Evolutionary conservation across 805 yeast species (phyloP).

Genomic region (Candida lessepsii): DNA sequence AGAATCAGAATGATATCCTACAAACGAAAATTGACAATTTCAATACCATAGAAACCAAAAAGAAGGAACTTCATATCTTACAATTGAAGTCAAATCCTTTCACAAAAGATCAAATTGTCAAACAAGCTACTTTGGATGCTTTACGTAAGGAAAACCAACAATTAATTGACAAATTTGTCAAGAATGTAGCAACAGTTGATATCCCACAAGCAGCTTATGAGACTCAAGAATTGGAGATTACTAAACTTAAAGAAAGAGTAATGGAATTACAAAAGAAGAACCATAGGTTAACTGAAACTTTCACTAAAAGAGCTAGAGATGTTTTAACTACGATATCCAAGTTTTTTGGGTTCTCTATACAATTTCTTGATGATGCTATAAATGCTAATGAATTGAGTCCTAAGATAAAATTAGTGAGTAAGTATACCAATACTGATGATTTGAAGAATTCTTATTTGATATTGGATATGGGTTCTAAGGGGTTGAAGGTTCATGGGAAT

Average conservation of each 20-base stretch:
- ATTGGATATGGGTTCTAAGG: constrained; percentile 54
- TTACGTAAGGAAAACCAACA: constrained; percentile 58
- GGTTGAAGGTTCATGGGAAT: constrained; percentile 51
- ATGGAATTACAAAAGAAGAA: constrained; percentile 51
- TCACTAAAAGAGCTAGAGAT: constrained; percentile 65
- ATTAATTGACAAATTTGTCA: constrained; percentile 35
- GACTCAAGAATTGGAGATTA: constrained; percentile 54
- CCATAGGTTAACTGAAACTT: constrained; percentile 54
- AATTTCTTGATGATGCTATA: constrained; percentile 50
- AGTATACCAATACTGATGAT: constrained; percentile 28
- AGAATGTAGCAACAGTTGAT: constrained; percentile 19
- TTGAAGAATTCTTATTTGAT: constrained; percentile 45
- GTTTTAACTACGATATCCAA: constrained; percentile 65
- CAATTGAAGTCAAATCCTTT: constrained; percentile 70
- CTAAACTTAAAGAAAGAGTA: constrained; percentile 45
- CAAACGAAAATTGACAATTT: constrained; percentile 34
- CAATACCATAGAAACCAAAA: constrained; percentile 20
- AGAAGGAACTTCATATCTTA: constrained; percentile 44
- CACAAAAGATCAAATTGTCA: constrained; percentile 57
- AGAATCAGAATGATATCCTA: constrained; percentile 34
- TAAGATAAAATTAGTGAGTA: constrained; percentile 55
- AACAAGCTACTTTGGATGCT: constrained; percentile 48
- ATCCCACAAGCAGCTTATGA: constrained; percentile 64
- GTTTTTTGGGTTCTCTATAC: constrained; percentile 71
- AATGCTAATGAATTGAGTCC: constrained; percentile 47